These are phyloP conservation scores for Penicillium freii DNA, from an alignment of 2,329 filamentous ascomycete species.

Conservation along the genomic window DNA sequence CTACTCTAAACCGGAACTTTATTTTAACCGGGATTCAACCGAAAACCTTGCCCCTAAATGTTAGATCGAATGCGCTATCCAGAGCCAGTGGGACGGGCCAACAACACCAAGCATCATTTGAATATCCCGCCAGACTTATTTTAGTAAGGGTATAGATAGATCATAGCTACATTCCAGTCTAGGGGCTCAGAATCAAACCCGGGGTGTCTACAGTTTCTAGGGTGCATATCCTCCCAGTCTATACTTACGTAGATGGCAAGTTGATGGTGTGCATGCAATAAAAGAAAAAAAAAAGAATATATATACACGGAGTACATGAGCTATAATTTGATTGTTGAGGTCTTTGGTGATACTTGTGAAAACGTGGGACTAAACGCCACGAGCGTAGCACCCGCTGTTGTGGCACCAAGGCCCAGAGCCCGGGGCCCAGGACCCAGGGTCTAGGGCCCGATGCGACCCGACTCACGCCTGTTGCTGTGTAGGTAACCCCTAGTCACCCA, in stretches of 20 bases:
- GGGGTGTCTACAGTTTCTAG: background rate
- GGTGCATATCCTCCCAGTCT: background rate
- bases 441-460: background rate
- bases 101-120: background rate
- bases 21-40: background rate
- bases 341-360: background rate
- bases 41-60: background rate
- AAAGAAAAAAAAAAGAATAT: background rate
- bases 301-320: background rate
- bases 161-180: background rate
- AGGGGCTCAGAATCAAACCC: background rate
- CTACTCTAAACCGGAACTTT: background rate
- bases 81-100: background rate
- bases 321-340: background rate
- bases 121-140: background rate
- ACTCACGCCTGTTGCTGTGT: background rate
- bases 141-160: background rate
- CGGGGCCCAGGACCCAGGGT: too few relatives aligned
- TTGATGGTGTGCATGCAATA: background rate
- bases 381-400: background rate
- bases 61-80: background rate
- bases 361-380: background rate
- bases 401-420: background rate
- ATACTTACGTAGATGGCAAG: background rate
- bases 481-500: background rate